A percentile compares a stretch with the other conserved stretches of the same genome.
These are phyloP conservation scores for Saprolegnia parasitica DNA, from an alignment of 352 stramenopile genomes.

Conservation along the genomic window DNA sequence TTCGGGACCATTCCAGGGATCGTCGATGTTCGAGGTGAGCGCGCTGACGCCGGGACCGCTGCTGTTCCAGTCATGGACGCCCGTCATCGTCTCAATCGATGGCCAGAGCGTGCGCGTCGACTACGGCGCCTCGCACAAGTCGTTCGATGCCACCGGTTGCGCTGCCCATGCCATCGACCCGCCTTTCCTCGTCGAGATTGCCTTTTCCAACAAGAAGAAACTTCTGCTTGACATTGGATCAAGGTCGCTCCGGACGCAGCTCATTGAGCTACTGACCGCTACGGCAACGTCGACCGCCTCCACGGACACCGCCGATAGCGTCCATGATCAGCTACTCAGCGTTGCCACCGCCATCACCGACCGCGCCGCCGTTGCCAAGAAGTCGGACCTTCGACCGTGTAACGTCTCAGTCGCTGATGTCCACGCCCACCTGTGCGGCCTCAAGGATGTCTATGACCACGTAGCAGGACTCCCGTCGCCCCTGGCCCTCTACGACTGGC, in stretches of 20 bases:
- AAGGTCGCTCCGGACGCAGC: background rate
- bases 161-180: too few species aligned
- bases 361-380: too few species aligned
- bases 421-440: background rate
- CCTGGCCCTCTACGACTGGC: background rate
- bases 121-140: too few species aligned
- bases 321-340: background rate
- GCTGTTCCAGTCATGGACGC: too few species aligned
- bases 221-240: background rate
- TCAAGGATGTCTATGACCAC: background rate
- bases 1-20: too few species aligned
- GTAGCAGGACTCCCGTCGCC: background rate
- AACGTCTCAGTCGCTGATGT: background rate
- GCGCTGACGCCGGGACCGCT: too few species aligned
- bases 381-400: background rate
- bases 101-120: too few species aligned
- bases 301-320: background rate
- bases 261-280: background rate
- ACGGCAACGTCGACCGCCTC: background rate
- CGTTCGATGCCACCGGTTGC: too few species aligned
- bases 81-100: too few species aligned
- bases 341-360: background rate
- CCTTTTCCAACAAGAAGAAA: background rate
- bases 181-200: background rate
- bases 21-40: too few species aligned